A percentile compares a stretch with the other conserved stretches of the same genome.
Evolutionary conservation across 495 filamentous ascomycete genomes (phyloP).

Genomic region (Lentithecium fluviatile): DNA sequence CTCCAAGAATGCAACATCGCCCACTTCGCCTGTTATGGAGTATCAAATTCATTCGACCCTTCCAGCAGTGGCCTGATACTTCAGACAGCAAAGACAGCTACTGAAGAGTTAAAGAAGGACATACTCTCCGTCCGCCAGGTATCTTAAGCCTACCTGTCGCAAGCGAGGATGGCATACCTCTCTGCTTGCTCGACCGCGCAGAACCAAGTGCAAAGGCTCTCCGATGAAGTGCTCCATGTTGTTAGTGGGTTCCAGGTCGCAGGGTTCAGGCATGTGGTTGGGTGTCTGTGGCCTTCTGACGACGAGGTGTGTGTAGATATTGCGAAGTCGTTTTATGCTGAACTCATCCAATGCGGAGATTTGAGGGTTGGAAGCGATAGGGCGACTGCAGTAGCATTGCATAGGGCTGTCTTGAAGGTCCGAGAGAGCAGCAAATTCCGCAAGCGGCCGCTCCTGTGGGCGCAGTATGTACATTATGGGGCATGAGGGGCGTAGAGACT

Average conservation of each 20-base stretch:
- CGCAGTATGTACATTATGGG: conserved; percentile 28
- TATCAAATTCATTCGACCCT: conserved; percentile 26
- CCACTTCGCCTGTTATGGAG: conserved; percentile 38
- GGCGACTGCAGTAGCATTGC: not conserved
- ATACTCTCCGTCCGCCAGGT: conserved; percentile 25
- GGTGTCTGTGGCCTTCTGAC: conserved; percentile 32
- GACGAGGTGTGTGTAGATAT: conserved; percentile 23
- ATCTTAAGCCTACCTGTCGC: conserved; percentile 14
- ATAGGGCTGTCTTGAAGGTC: conserved; percentile 3
- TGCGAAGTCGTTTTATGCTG: conserved; percentile 25
- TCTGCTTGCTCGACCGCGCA: conserved; percentile 38
- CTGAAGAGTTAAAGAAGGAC: conserved; percentile 11
- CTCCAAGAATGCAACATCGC: conserved; percentile 31
- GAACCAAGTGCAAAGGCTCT: conserved; percentile 16
- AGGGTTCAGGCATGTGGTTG: conserved; percentile 42
- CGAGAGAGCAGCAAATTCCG: not conserved
- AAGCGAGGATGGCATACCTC: conserved; percentile 39
- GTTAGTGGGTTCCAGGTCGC: conserved; percentile 41
- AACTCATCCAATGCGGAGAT: not conserved
- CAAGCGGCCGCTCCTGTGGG: conserved; percentile 21
- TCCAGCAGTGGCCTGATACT: conserved; percentile 37
- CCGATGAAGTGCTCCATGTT: conserved; percentile 42
- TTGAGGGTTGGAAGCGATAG: not conserved
- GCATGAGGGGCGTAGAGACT: no score
- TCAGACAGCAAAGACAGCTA: conserved; percentile 2